Conservation (phyloP, 2,329 filamentous ascomycete species). For the Neocucurbitaria cava region DNA sequence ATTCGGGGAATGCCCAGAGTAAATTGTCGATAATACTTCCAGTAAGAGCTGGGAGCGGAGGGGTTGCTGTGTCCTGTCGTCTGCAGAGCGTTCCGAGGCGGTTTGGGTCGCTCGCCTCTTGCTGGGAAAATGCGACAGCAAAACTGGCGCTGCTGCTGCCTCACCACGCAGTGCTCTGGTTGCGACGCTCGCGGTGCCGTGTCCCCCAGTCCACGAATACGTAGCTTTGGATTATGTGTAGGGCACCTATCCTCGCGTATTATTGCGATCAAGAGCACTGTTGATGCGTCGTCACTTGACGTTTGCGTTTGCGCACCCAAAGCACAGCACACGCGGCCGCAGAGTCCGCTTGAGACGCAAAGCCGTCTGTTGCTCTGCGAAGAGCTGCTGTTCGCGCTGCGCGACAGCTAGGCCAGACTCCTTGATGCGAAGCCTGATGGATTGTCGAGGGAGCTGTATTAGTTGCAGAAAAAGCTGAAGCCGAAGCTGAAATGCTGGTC, state of each 20-base stretch:
- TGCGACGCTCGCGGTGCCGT: slow-evolving; percentile 35
- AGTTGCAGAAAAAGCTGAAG: slow-evolving; percentile 37
- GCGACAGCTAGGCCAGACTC: slow-evolving; percentile 28
- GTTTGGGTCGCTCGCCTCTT: slow-evolving; percentile 20
- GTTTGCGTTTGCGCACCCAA: slow-evolving; percentile 39
- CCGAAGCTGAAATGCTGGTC: slow-evolving; percentile 35
- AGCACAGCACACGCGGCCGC: slow-evolving; percentile 36
- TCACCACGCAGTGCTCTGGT: slow-evolving; percentile 33
- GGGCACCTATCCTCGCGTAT: slow-evolving; percentile 42
- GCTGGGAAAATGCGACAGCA: slow-evolving; percentile 20
- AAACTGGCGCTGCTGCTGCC: slow-evolving; percentile 19
- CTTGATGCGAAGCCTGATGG: slow-evolving; percentile 33
- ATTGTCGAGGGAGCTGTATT: slow-evolving; percentile 39
- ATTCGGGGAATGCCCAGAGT: slow-evolving; percentile 27
- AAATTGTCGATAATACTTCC: slow-evolving; percentile 46
- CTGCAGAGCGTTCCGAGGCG: slow-evolving; percentile 26
- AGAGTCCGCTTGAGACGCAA: slow-evolving; percentile 28
- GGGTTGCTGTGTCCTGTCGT: slow-evolving; percentile 27
- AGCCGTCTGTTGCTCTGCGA: slow-evolving; percentile 26
- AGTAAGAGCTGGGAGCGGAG: slow-evolving; percentile 35
- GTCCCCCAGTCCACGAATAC: slow-evolving; percentile 36
- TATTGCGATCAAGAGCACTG: slow-evolving; percentile 42
- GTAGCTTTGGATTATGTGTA: slow-evolving; percentile 37
- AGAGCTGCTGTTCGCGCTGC: slow-evolving; percentile 27
- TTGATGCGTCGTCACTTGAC: slow-evolving; percentile 48